Conservation (phyloP, 2,329 filamentous ascomycete species). For the Chaetomiaceae sp. region DNA sequence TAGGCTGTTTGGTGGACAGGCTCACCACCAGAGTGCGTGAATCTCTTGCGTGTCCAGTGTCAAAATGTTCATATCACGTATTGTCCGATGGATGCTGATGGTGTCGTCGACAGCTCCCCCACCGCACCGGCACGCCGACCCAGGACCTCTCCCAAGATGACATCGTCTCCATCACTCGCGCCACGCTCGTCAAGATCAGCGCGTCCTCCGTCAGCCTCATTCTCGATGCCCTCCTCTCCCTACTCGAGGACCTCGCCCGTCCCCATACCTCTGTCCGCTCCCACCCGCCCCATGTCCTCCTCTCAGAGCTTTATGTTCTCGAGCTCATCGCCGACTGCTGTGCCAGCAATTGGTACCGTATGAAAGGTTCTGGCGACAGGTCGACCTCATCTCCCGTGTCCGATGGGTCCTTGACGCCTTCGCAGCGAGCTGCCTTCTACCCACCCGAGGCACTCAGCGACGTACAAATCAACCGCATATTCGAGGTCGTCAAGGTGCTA, state of each 20-base stretch:
- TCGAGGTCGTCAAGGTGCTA: constrained; percentile 54
- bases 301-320: constrained; percentile 62
- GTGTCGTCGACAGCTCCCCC: constrained; percentile 50
- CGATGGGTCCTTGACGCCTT: constrained; percentile 14
- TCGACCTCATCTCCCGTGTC: constrained; percentile 17
- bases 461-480: constrained; percentile 49
- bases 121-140: constrained; percentile 55
- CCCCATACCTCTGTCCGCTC: constrained; percentile 48
- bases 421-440: constrained; percentile 26
- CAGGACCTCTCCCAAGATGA: constrained; percentile 58
- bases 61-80: background rate
- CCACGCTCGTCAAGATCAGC: constrained; percentile 59
- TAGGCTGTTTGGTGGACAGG: constrained; percentile 59
- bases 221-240: constrained; percentile 51
- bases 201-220: constrained; percentile 49
- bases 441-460: constrained; percentile 44
- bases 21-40: constrained; percentile 56
- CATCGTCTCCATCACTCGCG: constrained; percentile 55
- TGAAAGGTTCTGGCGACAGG: constrained; percentile 15
- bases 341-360: constrained; percentile 53
- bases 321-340: constrained; percentile 63
- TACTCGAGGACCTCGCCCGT: constrained; percentile 56
- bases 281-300: constrained; percentile 56
- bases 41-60: background rate
- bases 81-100: constrained; percentile 5